Evolutionary conservation across 176 grass and related monocot genomes (phyloP).

Genomic region (Cocos nucifera): DNA sequence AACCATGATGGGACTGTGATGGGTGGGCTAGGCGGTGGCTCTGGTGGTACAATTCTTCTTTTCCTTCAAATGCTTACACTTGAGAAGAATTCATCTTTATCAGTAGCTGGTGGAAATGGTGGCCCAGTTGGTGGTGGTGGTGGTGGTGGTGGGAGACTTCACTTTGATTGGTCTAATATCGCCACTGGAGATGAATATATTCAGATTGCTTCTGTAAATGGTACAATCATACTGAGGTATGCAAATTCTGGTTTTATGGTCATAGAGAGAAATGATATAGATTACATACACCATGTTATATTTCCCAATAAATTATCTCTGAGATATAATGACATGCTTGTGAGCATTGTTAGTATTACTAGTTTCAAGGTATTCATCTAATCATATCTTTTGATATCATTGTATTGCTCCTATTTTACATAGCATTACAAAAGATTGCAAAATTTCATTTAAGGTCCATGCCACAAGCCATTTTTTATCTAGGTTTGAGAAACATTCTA

Average conservation of each 20-base stretch:
- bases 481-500: too few species aligned
- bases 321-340: too few species aligned
- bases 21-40: constrained; percentile 82
- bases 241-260: constrained; percentile 8
- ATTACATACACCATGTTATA: too few species aligned
- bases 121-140: constrained; percentile 73
- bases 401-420: too few species aligned
- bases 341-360: too few species aligned
- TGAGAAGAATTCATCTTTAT: constrained; percentile 72
- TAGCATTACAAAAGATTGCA: too few species aligned
- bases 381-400: too few species aligned
- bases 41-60: constrained; percentile 86
- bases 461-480: too few species aligned
- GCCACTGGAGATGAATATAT: constrained; percentile 94
- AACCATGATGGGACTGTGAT: constrained; percentile 52
- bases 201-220: constrained; percentile 85
- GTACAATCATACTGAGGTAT: constrained; percentile 75
- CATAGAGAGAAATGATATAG: too few species aligned
- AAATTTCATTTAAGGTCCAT: too few species aligned
- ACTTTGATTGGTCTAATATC: constrained; percentile 94
- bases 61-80: constrained; percentile 71
- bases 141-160: constrained; percentile 80
- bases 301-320: too few species aligned
- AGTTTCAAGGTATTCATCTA: too few species aligned
- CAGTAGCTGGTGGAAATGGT: constrained; percentile 70